Evolutionary conservation across 2,329 filamentous ascomycete species (phyloP).

Genomic region (Cercospora janseana): DNA sequence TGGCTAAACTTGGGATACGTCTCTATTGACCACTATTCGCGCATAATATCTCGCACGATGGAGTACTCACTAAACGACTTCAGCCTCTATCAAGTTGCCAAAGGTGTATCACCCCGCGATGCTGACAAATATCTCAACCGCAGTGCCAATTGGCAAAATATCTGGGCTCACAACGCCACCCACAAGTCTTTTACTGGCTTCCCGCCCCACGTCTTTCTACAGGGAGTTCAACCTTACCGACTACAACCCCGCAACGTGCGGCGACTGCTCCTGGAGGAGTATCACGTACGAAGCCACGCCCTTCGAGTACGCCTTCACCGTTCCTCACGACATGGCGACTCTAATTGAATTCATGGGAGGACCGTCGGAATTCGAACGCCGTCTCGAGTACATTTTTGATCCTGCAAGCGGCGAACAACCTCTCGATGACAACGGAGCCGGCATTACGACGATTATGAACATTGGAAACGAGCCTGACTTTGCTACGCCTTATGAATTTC

Average conservation of each 20-base stretch:
- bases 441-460: slow-evolving; percentile 40
- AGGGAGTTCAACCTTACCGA: slow-evolving; percentile 35
- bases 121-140: slow-evolving; percentile 41
- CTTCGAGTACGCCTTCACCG: slow-evolving; percentile 47
- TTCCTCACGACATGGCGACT: slow-evolving; percentile 45
- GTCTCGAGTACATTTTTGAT: slow-evolving; percentile 45
- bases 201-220: slow-evolving; percentile 30
- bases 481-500: slow-evolving; percentile 37
- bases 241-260: slow-evolving; percentile 46
- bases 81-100: slow-evolving; percentile 43
- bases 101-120: slow-evolving; percentile 43
- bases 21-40: slow-evolving; percentile 38
- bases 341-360: slow-evolving; percentile 49
- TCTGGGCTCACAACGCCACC: slow-evolving; percentile 41
- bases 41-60: slow-evolving; percentile 43
- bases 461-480: slow-evolving; percentile 39
- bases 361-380: slow-evolving; percentile 38
- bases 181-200: slow-evolving; percentile 39
- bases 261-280: slow-evolving; percentile 44
- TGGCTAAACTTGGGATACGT: slow-evolving; percentile 46
- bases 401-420: slow-evolving; percentile 39
- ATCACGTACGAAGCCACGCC: slow-evolving; percentile 46
- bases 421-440: slow-evolving; percentile 39
- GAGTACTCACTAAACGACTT: slow-evolving; percentile 48
- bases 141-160: slow-evolving; percentile 44